These are phyloP conservation scores for Ogataea kodamae DNA, from an alignment of 805 yeast genomes.

Conservation along the genomic window DNA sequence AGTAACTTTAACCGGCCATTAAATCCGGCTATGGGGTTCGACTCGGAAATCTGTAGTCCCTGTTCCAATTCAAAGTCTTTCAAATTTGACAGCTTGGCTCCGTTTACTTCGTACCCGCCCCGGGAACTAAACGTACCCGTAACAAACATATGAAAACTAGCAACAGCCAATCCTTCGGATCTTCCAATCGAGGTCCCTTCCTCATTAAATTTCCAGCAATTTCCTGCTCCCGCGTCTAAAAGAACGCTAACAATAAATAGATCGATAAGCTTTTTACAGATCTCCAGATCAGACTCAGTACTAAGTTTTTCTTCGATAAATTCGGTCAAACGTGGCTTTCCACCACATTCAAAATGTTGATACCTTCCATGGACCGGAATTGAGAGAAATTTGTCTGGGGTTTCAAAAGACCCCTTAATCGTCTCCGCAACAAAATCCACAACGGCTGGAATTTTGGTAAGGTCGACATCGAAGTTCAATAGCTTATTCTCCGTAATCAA, in stretches of 20 bases:
- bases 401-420: slow-evolving; percentile 43
- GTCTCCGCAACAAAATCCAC: slow-evolving; percentile 45
- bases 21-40: slow-evolving; percentile 50
- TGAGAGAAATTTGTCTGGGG: slow-evolving; percentile 34
- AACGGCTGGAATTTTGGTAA: slow-evolving; percentile 38
- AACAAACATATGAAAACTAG: slow-evolving; percentile 51
- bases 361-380: slow-evolving; percentile 70
- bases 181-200: slow-evolving; percentile 37
- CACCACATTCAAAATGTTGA: slow-evolving; percentile 59
- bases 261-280: slow-evolving; percentile 53
- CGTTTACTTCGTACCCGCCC: slow-evolving; percentile 44
- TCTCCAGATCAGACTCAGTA: slow-evolving; percentile 34
- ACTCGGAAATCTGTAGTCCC: slow-evolving; percentile 46
- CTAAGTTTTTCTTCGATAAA: slow-evolving; percentile 39
- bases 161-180: slow-evolving; percentile 65
- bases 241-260: slow-evolving; percentile 57
- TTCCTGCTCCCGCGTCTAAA: slow-evolving; percentile 69
- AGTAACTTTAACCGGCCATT: slow-evolving; percentile 51
- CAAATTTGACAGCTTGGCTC: slow-evolving; percentile 36
- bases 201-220: slow-evolving; percentile 49
- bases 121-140: slow-evolving; percentile 41
- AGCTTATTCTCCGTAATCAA: slow-evolving; percentile 37
- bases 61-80: slow-evolving; percentile 34
- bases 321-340: slow-evolving; percentile 40
- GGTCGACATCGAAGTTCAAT: slow-evolving; percentile 45